Conservation (phyloP, 148 eudicot genomes). For the Chenopodium berlandieri region DNA sequence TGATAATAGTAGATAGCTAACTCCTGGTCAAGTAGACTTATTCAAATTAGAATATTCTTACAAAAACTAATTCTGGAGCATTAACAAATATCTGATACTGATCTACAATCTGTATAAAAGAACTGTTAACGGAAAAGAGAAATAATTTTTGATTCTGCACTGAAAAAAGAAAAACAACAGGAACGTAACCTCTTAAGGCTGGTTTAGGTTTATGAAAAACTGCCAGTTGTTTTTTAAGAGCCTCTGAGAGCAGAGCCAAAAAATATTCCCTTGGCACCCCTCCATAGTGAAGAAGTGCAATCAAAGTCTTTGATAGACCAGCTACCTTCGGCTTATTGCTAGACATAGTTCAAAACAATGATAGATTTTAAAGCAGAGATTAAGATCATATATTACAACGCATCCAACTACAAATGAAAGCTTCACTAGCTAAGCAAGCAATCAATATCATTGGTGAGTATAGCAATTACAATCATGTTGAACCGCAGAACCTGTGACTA, state of each 20-base stretch:
- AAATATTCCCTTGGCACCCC: slow-evolving; percentile 68
- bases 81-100: background rate
- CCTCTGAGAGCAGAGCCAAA: slow-evolving; percentile 38
- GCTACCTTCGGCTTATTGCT: slow-evolving; percentile 62
- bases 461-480: too few relatives aligned
- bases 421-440: too few relatives aligned
- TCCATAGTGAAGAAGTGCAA: slow-evolving; percentile 76
- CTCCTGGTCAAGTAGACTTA: too few relatives aligned
- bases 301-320: slow-evolving; percentile 61
- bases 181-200: slow-evolving; percentile 63
- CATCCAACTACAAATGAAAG: background rate
- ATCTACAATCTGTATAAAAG: too few relatives aligned
- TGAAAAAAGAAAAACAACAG: background rate
- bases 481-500: too few relatives aligned
- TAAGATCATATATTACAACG: background rate
- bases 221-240: slow-evolving; percentile 44
- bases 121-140: background rate
- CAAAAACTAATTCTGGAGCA: background rate
- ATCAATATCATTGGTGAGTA: too few relatives aligned
- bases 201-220: slow-evolving; percentile 36
- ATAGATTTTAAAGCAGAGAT: background rate
- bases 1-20: too few relatives aligned
- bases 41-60: too few relatives aligned
- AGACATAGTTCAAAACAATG: background rate
- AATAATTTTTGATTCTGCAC: too few relatives aligned